Base-by-base conservation (phyloP, 805 yeast genomes). In the Candida succiphila region DNA sequence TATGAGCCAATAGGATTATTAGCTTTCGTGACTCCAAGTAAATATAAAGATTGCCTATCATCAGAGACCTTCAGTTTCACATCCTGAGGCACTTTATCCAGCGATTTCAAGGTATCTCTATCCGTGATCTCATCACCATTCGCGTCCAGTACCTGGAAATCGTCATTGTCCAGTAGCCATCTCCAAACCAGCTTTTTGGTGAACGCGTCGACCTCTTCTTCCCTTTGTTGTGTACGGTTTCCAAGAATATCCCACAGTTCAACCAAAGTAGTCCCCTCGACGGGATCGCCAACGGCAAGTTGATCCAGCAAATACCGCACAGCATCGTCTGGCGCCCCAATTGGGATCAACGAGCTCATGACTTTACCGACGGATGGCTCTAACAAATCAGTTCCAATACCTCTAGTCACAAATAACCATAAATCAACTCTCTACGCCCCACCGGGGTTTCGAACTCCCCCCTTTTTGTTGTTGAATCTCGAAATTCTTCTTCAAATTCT, bases 21-120 rank as follows among this genome's bases (percentile, higher is more conserved):
- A 25, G 67, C 62, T 37, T 64, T 63, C 22, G 67, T 65, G 22
- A 67, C 64, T 12, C 82, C 83, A 0, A 84, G 71, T 27, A 81
- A 52, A 31, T 62, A 65, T 14, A 63, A 45, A 65, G 82, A 79
- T 44, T 75, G 74, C 26, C 67, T 67, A 35, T 72, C 77, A 19
- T 72, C 71, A 4, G 65, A 60, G 3, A 80, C 71, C 13, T 58
- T 54, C 3, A 67, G 35, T 8, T 44, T 31, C 4, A 46, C 5
- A 13, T 21, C 25, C 23, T 7, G 10, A 10, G 7, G 10, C 23
- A 21, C 10, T 4, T 28, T 20, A 3, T 18, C 30, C n/a, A 29
- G 15, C 5, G 18, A 19, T n/a, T 20, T 14, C 4, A 29, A 17
- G 23, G 10, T 8, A 3, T 20, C 16, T 20, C 7, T 16, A 3